Conservation (phyloP, 2,329 filamentous ascomycete species). For the Alternaria longipes region DNA sequence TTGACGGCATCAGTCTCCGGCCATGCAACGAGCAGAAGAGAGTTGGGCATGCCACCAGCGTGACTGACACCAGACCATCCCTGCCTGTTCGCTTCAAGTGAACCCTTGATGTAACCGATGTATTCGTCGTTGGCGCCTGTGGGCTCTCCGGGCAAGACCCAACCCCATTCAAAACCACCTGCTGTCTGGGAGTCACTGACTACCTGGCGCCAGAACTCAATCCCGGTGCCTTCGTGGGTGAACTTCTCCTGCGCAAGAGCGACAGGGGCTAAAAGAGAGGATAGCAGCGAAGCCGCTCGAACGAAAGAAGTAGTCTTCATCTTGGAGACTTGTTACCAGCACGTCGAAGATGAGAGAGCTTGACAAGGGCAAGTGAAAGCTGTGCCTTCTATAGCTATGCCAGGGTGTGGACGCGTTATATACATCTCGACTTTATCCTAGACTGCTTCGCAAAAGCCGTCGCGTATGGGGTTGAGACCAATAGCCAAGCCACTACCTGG, state of each 20-base stretch:
- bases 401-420: slow-evolving; percentile 37
- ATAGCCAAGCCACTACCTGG: slow-evolving; percentile 35
- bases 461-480: slow-evolving; percentile 27
- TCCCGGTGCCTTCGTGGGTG: slow-evolving; percentile 44
- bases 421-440: slow-evolving; percentile 38
- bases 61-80: slow-evolving; percentile 53
- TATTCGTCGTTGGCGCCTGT: slow-evolving; percentile 45
- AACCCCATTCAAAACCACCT: slow-evolving; percentile 49
- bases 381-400: slow-evolving; percentile 34
- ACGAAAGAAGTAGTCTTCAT: slow-evolving; percentile 49
- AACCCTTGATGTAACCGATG: slow-evolving; percentile 50
- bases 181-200: slow-evolving; percentile 37
- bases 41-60: slow-evolving; percentile 47
- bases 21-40: slow-evolving; percentile 48
- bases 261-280: slow-evolving; percentile 42
- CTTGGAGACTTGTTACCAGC: slow-evolving; percentile 31
- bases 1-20: slow-evolving; percentile 38
- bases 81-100: slow-evolving; percentile 35
- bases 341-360: slow-evolving; percentile 28
- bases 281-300: slow-evolving; percentile 50
- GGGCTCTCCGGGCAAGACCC: slow-evolving; percentile 39
- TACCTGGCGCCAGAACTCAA: slow-evolving; percentile 43
- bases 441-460: slow-evolving; percentile 22
- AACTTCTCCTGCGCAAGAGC: slow-evolving; percentile 44
- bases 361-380: slow-evolving; percentile 35